phyloP scores from a whole-genome alignment of 768 basidiomycete genomes.

The Russula brevipes region DNA sequence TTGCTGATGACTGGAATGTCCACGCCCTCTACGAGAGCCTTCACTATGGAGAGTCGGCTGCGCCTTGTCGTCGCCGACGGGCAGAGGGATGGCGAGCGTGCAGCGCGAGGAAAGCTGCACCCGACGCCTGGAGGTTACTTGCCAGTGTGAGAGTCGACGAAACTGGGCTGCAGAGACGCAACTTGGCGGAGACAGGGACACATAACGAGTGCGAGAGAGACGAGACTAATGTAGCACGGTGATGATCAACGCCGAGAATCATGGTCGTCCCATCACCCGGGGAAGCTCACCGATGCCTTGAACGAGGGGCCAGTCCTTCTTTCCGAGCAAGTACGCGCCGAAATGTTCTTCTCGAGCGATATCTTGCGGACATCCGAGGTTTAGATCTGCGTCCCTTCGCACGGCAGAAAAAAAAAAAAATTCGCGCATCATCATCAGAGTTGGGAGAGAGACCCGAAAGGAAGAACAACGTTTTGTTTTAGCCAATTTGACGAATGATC shows the following conservation, averaged over 20 bases:
- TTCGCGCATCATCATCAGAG: no score
- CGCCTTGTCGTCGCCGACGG: conserved; percentile 62
- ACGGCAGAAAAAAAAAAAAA: background rate
- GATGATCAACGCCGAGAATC: background rate
- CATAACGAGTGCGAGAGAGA: conserved; percentile 57
- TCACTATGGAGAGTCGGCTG: conserved; percentile 64
- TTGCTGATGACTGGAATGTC: conserved; percentile 66
- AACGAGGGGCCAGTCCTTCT: conserved; percentile 68
- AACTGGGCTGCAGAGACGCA: conserved; percentile 41
- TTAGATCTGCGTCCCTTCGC: conserved; percentile 50
- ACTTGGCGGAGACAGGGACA: conserved; percentile 60
- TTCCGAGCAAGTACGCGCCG: conserved; percentile 70
- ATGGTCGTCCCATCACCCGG: background rate
- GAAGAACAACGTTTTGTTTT: background rate
- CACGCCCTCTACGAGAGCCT: conserved; percentile 46
- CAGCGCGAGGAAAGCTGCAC: conserved; percentile 65
- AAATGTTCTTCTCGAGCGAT: conserved; percentile 60
- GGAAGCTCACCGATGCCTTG: conserved; percentile 50
- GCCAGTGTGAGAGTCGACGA: conserved; percentile 53
- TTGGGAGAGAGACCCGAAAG: no score
- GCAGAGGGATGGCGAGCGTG: conserved; percentile 72
- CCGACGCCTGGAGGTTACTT: conserved; percentile 53
- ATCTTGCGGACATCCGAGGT: conserved; percentile 77
- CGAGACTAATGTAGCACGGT: conserved; percentile 43
- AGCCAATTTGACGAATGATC: no score